Evolutionary conservation across 495 filamentous ascomycete genomes (phyloP).

Genomic region (Penicillium daleae): DNA sequence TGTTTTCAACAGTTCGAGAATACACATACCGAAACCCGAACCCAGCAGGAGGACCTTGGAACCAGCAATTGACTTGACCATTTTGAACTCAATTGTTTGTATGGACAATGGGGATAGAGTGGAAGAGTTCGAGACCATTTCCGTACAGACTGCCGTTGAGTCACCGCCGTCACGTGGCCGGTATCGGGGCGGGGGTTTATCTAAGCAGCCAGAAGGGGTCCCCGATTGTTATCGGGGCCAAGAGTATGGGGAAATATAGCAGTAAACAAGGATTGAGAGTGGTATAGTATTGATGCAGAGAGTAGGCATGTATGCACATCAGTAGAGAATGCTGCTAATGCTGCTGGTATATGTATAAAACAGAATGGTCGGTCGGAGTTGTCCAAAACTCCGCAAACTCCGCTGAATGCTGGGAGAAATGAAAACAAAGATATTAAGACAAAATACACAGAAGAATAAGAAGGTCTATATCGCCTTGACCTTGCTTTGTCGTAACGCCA

Average conservation of each 20-base stretch:
- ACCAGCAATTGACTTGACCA: slow-evolving; percentile 45
- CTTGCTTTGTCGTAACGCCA: slow-evolving; percentile 31
- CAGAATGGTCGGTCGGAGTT: slow-evolving; percentile 15
- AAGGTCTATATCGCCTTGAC: slow-evolving; percentile 36
- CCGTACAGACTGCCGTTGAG: slow-evolving; percentile 25
- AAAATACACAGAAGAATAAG: slow-evolving; percentile 9
- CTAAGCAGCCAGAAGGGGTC: slow-evolving; percentile 14
- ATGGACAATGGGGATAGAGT: slow-evolving; percentile 16
- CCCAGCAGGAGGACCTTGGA: slow-evolving; percentile 73
- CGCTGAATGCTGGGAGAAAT: slow-evolving; percentile 26
- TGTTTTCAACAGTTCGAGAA: not conserved
- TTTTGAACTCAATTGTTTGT: slow-evolving; percentile 32
- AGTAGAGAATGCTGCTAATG: slow-evolving; percentile 16
- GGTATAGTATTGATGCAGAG: slow-evolving; percentile 6
- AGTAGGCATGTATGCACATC: slow-evolving; percentile 12
- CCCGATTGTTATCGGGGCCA: not conserved
- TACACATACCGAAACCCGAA: slow-evolving; percentile 65
- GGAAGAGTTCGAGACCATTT: slow-evolving; percentile 6
- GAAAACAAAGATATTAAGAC: slow-evolving; percentile 6
- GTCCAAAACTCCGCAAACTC: slow-evolving; percentile 22
- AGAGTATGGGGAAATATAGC: not conserved
- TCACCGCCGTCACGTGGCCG: slow-evolving; percentile 33
- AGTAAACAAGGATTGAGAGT: not conserved
- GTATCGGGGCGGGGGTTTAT: slow-evolving; percentile 32
- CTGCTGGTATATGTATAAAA: slow-evolving; percentile 17